Evolutionary conservation across 139 green algal genomes (phyloP).

Genomic region (Coccomyxa sp.): DNA sequence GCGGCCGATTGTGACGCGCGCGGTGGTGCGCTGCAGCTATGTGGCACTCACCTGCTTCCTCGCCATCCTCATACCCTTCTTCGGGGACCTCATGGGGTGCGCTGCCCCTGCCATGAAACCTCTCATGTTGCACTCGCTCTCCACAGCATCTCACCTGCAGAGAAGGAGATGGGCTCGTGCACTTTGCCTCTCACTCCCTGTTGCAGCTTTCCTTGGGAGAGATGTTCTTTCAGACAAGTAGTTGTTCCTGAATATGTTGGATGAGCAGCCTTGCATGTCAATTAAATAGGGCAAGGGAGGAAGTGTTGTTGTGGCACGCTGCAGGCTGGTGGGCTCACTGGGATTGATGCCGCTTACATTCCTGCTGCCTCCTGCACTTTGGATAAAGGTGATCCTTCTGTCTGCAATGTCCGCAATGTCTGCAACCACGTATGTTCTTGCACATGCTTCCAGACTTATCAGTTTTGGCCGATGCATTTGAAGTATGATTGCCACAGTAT

Average conservation of each 20-base stretch:
- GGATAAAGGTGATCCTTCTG: constrained; percentile 19
- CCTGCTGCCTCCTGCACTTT: constrained; percentile 37
- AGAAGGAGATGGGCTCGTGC: too few species aligned
- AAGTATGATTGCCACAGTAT: too few species aligned
- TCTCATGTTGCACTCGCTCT: not conserved
- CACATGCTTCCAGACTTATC: too few species aligned
- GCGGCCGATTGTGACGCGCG: constrained; percentile 20
- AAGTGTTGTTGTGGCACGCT: not conserved
- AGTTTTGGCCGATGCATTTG: too few species aligned
- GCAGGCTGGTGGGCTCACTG: constrained; percentile 2
- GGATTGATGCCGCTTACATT: constrained; percentile 39
- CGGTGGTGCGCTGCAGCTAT: constrained; percentile 37
- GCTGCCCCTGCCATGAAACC: not conserved
- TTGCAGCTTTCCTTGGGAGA: too few species aligned
- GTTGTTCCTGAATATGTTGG: too few species aligned
- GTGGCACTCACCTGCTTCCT: constrained; percentile 36
- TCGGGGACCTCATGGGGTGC: constrained; percentile 25
- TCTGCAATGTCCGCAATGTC: too few species aligned
- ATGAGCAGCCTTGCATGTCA: not conserved
- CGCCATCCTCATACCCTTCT: constrained; percentile 57
- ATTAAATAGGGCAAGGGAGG: not conserved
- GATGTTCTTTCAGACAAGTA: too few species aligned
- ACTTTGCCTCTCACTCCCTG: too few species aligned
- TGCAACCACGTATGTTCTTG: too few species aligned
- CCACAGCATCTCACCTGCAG: constrained; percentile 2